Percentiles rank a stretch among this genome's conserved stretches.
phyloP scores from a whole-genome alignment of 2,329 filamentous ascomycete genomes.

The Talaromyces sp. region DNA sequence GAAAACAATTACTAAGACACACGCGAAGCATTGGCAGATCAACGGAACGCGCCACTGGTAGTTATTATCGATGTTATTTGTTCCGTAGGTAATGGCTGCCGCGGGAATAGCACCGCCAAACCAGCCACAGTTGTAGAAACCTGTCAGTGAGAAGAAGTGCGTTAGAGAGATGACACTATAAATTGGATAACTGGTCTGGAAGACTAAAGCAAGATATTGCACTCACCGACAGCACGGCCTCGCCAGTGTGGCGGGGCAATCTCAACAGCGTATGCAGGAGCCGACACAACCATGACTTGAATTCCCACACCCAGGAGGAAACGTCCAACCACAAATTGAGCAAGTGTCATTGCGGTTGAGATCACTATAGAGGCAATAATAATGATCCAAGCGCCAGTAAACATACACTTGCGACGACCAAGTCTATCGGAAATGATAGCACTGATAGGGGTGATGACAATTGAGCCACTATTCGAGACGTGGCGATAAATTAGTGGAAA shows the following conservation, averaged over 20 bases:
- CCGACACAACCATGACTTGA: constrained; percentile 53
- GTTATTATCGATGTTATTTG: constrained; percentile 49
- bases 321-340: constrained; percentile 51
- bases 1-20: constrained; percentile 56
- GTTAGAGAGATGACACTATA: neutral
- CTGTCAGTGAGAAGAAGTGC: constrained; percentile 17
- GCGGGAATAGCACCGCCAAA: constrained; percentile 57
- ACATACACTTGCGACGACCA: constrained; percentile 53
- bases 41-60: constrained; percentile 66
- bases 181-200: neutral
- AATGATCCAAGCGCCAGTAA: constrained; percentile 48
- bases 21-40: constrained; percentile 66
- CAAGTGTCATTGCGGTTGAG: constrained; percentile 38
- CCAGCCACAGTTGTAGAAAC: constrained; percentile 58
- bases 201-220: neutral
- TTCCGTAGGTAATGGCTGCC: constrained; percentile 54
- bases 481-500: neutral
- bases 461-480: constrained; percentile 41
- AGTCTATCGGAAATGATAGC: constrained; percentile 50
- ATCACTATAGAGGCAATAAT: constrained; percentile 51
- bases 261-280: constrained; percentile 54
- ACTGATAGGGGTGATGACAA: constrained; percentile 41
- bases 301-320: constrained; percentile 54
- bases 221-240: constrained; percentile 50
- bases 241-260: constrained; percentile 56